Percentiles rank a stretch among this genome's conserved stretches.
These are phyloP conservation scores for Curvularia sp. DNA, from an alignment of 2,329 filamentous ascomycete genomes.

Conservation along the genomic window DNA sequence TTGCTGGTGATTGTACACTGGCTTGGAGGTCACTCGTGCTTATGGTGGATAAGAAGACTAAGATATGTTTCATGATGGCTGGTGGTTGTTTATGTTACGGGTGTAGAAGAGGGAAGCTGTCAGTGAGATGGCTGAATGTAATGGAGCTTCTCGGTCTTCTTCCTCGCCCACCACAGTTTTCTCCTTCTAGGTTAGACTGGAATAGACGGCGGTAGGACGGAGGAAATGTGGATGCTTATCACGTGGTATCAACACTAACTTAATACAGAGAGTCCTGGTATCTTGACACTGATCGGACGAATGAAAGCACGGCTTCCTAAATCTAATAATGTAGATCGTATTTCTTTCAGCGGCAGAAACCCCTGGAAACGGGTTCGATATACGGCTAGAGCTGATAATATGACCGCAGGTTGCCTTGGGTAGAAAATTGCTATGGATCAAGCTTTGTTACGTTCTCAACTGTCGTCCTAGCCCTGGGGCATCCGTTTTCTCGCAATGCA, in stretches of 20 bases:
- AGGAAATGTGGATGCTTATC: background rate
- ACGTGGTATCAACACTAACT: background rate
- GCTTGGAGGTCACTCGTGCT: background rate
- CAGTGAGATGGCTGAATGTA: background rate
- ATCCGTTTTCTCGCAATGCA: slow-evolving; percentile 18
- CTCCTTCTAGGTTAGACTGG: too few relatives aligned
- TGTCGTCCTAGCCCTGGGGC: background rate
- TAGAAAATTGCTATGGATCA: background rate
- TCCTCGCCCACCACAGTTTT: background rate
- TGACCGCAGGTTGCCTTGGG: background rate
- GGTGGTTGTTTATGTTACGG: background rate
- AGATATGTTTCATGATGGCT: background rate
- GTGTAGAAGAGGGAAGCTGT: background rate
- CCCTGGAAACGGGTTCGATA: background rate
- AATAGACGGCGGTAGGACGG: background rate
- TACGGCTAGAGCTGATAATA: background rate
- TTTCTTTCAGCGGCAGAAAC: background rate
- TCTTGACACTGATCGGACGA: background rate
- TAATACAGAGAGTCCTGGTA: background rate
- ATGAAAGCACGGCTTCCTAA: background rate
- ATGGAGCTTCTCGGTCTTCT: background rate
- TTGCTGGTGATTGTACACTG: background rate
- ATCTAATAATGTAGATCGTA: background rate
- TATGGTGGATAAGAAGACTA: background rate
- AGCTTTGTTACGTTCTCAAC: background rate